Base-by-base conservation (phyloP, 345 rosid genomes). In the Hypericum androsaemum region DNA sequence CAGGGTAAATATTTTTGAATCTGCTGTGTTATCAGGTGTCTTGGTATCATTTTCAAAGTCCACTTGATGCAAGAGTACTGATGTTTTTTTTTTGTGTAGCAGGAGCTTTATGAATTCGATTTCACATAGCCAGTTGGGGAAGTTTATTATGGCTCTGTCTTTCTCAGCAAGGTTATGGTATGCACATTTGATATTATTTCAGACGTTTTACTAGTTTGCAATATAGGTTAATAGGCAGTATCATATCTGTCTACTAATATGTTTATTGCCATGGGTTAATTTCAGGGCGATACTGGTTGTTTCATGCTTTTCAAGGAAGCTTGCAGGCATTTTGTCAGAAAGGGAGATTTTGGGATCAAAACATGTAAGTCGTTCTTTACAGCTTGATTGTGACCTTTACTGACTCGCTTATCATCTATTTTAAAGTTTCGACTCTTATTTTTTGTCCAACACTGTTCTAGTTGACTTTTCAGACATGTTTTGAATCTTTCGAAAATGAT, bases 121-220 rank as follows among this genome's bases (percentile, higher is more conserved):
- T 40, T 65, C 58, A 12, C 75, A 70, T 42, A 71, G 76, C 60
- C 66, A 58, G 57, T 62, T 90, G 75, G 79, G 79, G 66, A 77
- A 71, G 42, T 90, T 84, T 61, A 70, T 84, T 1, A 72, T 79
- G 37, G 69, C 89, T 37, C 75, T 84, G 73, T 57, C 79, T 42
- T 90, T 76, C 74, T 79, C 95, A 75, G 78, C 84, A 40, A 81
- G 86, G 69, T 53, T 84, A 43, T 90, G 98, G 96, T 90, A 69
- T 50, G 67, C 47, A 51, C 10, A 47, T 43, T 58, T 59, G 58
- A 16, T 37, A 41, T 42, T 35, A 13, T 37, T 60, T 56, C 7
- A 41, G 54, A 59, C 45, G 15, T 17, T 28, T 54, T 12, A 28
- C 43, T 6, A 50, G 47, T 54, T 15, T 47, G 6, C 11, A 11